phyloP scores from a whole-genome alignment of 441 rosid genomes.

The Rhodomyrtus psidioides region DNA sequence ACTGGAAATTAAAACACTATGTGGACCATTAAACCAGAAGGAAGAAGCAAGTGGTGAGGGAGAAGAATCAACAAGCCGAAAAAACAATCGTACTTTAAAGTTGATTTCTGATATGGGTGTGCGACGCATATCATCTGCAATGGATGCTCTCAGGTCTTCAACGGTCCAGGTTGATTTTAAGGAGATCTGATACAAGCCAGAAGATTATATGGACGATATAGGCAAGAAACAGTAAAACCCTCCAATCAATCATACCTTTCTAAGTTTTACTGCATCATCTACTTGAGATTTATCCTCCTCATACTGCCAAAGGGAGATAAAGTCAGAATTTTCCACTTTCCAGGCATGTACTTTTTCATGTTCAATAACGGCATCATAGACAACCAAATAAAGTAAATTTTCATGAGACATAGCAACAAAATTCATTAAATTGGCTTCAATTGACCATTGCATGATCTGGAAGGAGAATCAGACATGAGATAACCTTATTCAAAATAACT shows the following conservation, averaged over 20 bases:
- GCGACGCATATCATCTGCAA: slow-evolving; percentile 32
- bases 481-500: background rate
- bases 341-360: background rate
- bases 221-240: background rate
- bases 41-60: background rate
- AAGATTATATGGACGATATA: slow-evolving; percentile 8
- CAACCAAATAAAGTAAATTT: background rate
- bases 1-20: background rate
- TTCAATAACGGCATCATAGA: background rate
- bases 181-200: slow-evolving; percentile 29
- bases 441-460: background rate
- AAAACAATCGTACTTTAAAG: slow-evolving; percentile 26
- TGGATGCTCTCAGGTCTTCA: slow-evolving; percentile 48
- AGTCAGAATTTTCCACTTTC: slow-evolving; percentile 4
- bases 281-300: slow-evolving; percentile 51
- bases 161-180: slow-evolving; percentile 38
- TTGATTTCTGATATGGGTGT: slow-evolving; percentile 37
- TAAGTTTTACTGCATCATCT: slow-evolving; percentile 47
- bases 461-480: background rate
- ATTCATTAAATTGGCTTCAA: background rate
- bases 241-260: slow-evolving; percentile 31
- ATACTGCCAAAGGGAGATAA: slow-evolving; percentile 26
- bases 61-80: background rate
- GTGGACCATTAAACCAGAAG: background rate
- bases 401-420: background rate